These are phyloP conservation scores for Coemansia sp. DNA, from an alignment of 192 early-diverging fungal genomes.

Conservation along the genomic window DNA sequence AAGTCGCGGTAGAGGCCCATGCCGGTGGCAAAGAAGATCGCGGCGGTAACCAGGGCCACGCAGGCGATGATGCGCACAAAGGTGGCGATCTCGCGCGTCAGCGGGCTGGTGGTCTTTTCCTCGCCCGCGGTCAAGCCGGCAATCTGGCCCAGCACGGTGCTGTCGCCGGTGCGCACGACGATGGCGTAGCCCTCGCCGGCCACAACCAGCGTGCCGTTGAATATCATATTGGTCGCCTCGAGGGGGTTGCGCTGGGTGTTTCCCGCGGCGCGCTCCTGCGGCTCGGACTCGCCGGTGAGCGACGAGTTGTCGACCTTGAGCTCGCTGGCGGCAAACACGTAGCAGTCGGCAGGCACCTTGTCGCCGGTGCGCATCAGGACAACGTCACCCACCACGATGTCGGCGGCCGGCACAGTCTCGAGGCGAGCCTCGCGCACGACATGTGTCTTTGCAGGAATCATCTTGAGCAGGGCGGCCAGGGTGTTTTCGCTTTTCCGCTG, in stretches of 20 bases:
- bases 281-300: conserved; percentile 92
- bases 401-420: conserved; percentile 60
- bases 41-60: conserved; percentile 69
- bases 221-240: conserved; percentile 88
- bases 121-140: conserved; percentile 81
- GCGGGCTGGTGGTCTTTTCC: conserved; percentile 67
- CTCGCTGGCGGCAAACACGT: conserved; percentile 72
- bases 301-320: conserved; percentile 98
- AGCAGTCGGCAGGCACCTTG: conserved; percentile 91
- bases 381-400: conserved; percentile 84
- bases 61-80: conserved; percentile 86
- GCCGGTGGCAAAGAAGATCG: conserved; percentile 82
- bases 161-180: conserved; percentile 89
- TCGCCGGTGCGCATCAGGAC: conserved; percentile 89
- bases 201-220: conserved; percentile 84
- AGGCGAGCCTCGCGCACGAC: conserved; percentile 75
- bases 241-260: conserved; percentile 79
- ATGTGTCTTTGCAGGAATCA: conserved; percentile 84
- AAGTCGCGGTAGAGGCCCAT: conserved; percentile 59
- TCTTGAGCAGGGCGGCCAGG: conserved; percentile 84
- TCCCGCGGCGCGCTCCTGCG: conserved; percentile 69
- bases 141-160: conserved; percentile 94
- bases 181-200: conserved; percentile 87
- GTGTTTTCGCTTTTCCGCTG: conserved; percentile 84
- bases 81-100: conserved; percentile 69